Evolutionary conservation across 345 rosid species (phyloP), one percentile per base, ranked within the genome.

Genomic region (Eucalyptus erythrocorys): DNA sequence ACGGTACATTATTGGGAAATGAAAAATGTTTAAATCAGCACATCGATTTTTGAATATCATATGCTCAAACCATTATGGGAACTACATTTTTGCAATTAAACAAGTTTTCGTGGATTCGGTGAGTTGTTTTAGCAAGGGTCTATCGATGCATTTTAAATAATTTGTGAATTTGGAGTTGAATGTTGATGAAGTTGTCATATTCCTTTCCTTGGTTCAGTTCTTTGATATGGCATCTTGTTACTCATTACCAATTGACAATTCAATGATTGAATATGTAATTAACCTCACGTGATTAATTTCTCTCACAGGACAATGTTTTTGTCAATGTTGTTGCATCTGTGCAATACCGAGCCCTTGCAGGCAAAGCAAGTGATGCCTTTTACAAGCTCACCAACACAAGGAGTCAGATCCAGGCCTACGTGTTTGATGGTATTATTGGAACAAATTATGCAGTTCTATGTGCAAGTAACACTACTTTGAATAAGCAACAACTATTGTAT

Each of bases 261-360:
- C 40, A 37, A 37, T 37, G 82, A 22, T 37, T 71, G 26, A 37
- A 71, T 37, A 37, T 27, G 27, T 37, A 37, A 37, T 71, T 76
- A 43, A 37, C 47, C 27, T 64, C 21, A 4, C 5, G 0, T 64
- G 82, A 76, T 37, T n/a, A n/a, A 76, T 76, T 37, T 37, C 37
- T 76, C 47, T 76, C 27, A 76, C 89, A 92, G 94, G 94, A 92
- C 87, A 93, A 93, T 86, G 94, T 93, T 32, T 93, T 93, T 85
- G 94, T 92, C 66, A 93, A 91, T 88, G 92, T 93, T 64, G 93
- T 93, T 57, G 94, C 93, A 30, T 93, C 94, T 59, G 85, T 93
- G 34, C 94, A 93, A 89, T 93, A 93, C 48, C 94, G 92, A n/a
- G 91, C 92, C 48, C 51, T 93, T 86, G 91, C 91, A 16, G 86